These are phyloP conservation scores for Diaporthe aspalathi DNA, from an alignment of 2,329 filamentous ascomycete genomes.

Conservation along the genomic window DNA sequence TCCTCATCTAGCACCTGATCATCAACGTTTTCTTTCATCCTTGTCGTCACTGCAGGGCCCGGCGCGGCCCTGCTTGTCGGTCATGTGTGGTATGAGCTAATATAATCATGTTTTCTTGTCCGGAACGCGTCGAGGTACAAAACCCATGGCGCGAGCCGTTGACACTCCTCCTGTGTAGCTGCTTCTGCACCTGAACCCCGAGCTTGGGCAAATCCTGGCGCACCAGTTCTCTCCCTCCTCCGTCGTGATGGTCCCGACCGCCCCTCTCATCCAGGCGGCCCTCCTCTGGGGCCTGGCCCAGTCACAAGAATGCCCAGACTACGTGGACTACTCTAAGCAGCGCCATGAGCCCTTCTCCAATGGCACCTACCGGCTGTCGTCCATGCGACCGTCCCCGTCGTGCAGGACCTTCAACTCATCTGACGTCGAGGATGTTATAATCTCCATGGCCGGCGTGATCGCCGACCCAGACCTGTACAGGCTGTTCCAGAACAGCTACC, in stretches of 20 bases:
- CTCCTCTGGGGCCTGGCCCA: slow-evolving; percentile 20
- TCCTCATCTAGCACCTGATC: slow-evolving; percentile 21
- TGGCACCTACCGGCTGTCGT: slow-evolving; percentile 82
- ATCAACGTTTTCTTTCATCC: slow-evolving; percentile 25
- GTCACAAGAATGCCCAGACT: slow-evolving; percentile 68
- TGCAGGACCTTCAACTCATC: slow-evolving; percentile 87
- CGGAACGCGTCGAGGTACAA: not conserved
- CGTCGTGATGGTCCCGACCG: not conserved
- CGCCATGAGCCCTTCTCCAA: slow-evolving; percentile 77
- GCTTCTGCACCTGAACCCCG: not conserved
- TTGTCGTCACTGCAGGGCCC: slow-evolving; percentile 9
- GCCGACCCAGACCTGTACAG: slow-evolving; percentile 80
- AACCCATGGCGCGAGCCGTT: slow-evolving; percentile 8
- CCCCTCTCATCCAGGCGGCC: slow-evolving; percentile 22
- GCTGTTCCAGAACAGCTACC: slow-evolving; percentile 78
- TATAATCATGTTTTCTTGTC: not conserved
- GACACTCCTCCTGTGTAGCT: not conserved
- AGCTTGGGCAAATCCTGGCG: not conserved
- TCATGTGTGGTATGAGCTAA: slow-evolving; percentile 21
- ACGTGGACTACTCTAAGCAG: slow-evolving; percentile 67
- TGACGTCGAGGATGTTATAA: slow-evolving; percentile 80
- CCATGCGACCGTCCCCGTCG: slow-evolving; percentile 78
- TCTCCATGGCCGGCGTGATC: slow-evolving; percentile 75
- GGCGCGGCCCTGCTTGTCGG: not conserved
- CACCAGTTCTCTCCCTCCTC: not conserved